phyloP scores from a whole-genome alignment of 2,329 filamentous ascomycete species.

The Alternaria dauci region DNA sequence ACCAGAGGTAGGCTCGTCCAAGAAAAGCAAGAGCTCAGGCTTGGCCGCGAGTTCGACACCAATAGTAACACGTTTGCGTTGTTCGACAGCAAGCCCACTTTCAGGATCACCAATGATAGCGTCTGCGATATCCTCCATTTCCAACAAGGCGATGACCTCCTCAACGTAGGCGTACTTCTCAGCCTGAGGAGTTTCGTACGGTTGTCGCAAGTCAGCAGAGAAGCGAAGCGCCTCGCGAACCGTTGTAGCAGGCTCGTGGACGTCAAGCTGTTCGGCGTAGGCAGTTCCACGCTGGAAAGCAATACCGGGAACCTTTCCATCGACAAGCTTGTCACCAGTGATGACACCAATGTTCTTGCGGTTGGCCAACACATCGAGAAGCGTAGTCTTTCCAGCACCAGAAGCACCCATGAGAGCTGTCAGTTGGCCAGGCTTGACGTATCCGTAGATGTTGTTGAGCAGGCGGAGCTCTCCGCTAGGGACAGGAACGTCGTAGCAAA shows the following conservation, averaged over 20 bases:
- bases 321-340: slow-evolving; percentile 68
- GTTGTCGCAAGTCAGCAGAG: slow-evolving; percentile 70
- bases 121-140: slow-evolving; percentile 72
- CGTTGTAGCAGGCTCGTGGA: slow-evolving; percentile 68
- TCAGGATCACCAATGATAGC: slow-evolving; percentile 70
- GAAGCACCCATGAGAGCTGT: slow-evolving; percentile 59
- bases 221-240: slow-evolving; percentile 73
- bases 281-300: slow-evolving; percentile 70
- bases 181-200: slow-evolving; percentile 63
- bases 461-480: slow-evolving; percentile 62
- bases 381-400: slow-evolving; percentile 84
- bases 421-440: slow-evolving; percentile 65
- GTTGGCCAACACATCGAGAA: slow-evolving; percentile 77
- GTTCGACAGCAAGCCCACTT: slow-evolving; percentile 69
- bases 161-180: slow-evolving; percentile 74
- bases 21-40: slow-evolving; percentile 77
- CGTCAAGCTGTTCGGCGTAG: slow-evolving; percentile 72
- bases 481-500: slow-evolving; percentile 75
- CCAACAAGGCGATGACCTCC: slow-evolving; percentile 69
- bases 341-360: slow-evolving; percentile 72
- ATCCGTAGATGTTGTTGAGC: slow-evolving; percentile 65
- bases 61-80: slow-evolving; percentile 68
- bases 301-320: slow-evolving; percentile 65
- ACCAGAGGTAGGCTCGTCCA: slow-evolving; percentile 81
- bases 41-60: slow-evolving; percentile 69